phyloP scores from a whole-genome alignment of 306 rosid genomes.

The Psophocarpus tetragonolobus region DNA sequence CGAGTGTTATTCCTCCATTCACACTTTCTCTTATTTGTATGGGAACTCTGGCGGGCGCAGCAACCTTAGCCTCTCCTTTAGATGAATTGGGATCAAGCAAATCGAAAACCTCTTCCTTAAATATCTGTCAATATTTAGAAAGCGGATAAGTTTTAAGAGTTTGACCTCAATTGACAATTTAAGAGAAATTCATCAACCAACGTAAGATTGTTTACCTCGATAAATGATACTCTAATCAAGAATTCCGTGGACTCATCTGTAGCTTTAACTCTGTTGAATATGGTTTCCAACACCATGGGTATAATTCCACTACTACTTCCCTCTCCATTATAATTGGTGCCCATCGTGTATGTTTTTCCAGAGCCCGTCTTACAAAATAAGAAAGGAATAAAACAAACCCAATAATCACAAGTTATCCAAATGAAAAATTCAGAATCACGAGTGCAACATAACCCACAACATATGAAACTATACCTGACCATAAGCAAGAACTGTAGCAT shows the following conservation, averaged over 20 bases:
- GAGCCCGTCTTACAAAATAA: constrained; percentile 77
- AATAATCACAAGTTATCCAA: neutral
- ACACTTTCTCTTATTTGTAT: constrained; percentile 86
- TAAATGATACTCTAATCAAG: constrained; percentile 81
- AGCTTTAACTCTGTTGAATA: constrained; percentile 54
- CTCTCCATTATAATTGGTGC: constrained; percentile 75
- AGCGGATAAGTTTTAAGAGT: constrained; percentile 21
- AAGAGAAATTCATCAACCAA: neutral
- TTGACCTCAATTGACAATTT: constrained; percentile 12
- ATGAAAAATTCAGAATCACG: neutral
- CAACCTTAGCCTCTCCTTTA: constrained; percentile 57
- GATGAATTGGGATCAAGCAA: constrained; percentile 70
- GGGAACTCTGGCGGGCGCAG: constrained; percentile 63
- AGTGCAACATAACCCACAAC: neutral
- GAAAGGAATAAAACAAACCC: neutral
- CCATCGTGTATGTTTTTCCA: constrained; percentile 76
- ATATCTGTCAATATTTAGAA: constrained; percentile 55
- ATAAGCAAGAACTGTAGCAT: constrained; percentile 95
- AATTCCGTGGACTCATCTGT: constrained; percentile 56
- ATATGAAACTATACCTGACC: constrained; percentile 69
- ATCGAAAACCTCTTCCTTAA: constrained; percentile 92
- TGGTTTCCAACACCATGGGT: constrained; percentile 72
- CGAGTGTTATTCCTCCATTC: constrained; percentile 87
- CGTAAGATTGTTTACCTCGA: constrained; percentile 60
- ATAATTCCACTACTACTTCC: constrained; percentile 67